phyloP scores from a whole-genome alignment of 108 stramenopile genomes.

The Asterionellopsis glacialis region DNA sequence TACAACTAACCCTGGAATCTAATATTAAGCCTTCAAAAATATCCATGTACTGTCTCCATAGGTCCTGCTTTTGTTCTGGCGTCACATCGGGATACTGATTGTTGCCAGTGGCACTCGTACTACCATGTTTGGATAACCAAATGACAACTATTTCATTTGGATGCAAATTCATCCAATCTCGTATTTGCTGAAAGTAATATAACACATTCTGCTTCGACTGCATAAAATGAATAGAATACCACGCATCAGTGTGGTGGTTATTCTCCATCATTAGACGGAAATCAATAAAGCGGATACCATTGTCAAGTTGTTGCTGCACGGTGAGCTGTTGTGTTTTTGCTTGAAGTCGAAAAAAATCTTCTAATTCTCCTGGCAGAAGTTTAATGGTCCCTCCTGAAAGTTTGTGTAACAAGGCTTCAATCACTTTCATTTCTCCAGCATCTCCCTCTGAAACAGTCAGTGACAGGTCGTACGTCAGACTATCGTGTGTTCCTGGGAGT shows the following conservation, averaged over 20 bases:
- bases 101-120: conserved; percentile 12
- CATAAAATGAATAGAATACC: conserved; percentile 24
- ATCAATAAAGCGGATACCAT: conserved; percentile 27
- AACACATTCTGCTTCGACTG: conserved; percentile 2
- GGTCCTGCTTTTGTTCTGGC: conserved; percentile 12
- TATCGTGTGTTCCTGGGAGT: conserved; percentile 23
- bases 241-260: background rate
- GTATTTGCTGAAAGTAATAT: conserved; percentile 13
- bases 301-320: conserved; percentile 18
- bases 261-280: conserved; percentile 19
- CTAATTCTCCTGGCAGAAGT: conserved; percentile 17
- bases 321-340: conserved; percentile 19
- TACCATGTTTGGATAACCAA: conserved; percentile 19
- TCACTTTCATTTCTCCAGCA: conserved; percentile 1
- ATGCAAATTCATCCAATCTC: conserved; percentile 17
- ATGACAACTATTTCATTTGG: conserved; percentile 21
- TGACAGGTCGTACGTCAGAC: conserved; percentile 17
- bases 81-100: conserved; percentile 21
- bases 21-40: conserved; percentile 14
- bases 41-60: conserved; percentile 5
- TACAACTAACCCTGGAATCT: background rate
- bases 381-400: conserved; percentile 5
- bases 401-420: conserved; percentile 7
- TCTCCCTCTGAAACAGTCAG: conserved; percentile 11
- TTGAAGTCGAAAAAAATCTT: conserved; percentile 19